A percentile compares a stretch with the other conserved stretches of the same genome.
These are phyloP conservation scores for Casuarina equisetifolia DNA, from an alignment of 306 rosid species.

Conservation along the genomic window DNA sequence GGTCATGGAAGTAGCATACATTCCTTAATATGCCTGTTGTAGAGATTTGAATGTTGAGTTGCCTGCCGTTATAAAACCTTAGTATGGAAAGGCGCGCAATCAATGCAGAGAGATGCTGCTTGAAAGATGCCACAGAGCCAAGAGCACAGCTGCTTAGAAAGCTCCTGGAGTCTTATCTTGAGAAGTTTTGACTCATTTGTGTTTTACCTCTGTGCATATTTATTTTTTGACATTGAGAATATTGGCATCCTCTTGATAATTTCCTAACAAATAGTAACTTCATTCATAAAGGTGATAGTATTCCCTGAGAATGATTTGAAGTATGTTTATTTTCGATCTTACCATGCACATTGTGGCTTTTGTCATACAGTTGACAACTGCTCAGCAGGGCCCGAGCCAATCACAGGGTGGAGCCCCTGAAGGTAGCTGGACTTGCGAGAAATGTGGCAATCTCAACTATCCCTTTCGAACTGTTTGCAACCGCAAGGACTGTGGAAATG, in stretches of 20 bases:
- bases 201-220: not conserved
- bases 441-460: slow-evolving; percentile 50
- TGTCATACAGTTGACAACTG: not conserved
- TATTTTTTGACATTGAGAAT: no score
- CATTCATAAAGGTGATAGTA: not conserved
- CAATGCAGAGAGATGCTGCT: not conserved
- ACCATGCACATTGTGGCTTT: not conserved
- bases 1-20: not conserved
- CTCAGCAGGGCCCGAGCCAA: slow-evolving; percentile 31
- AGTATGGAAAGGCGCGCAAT: not conserved
- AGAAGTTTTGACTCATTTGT: not conserved
- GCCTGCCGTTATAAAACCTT: not conserved
- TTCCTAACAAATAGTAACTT: not conserved
- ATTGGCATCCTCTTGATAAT: not conserved
- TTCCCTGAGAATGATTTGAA: not conserved
- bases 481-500: slow-evolving; percentile 42
- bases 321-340: not conserved
- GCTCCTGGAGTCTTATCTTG: not conserved
- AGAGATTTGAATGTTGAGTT: not conserved
- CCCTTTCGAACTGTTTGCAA: slow-evolving; percentile 51
- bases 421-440: slow-evolving; percentile 49
- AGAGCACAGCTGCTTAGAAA: not conserved
- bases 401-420: slow-evolving; percentile 35
- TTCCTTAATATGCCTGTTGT: not conserved
- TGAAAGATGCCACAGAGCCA: not conserved